Evolutionary conservation across 345 rosid genomes (phyloP).

Genomic region (Schrenkiella parvula): DNA sequence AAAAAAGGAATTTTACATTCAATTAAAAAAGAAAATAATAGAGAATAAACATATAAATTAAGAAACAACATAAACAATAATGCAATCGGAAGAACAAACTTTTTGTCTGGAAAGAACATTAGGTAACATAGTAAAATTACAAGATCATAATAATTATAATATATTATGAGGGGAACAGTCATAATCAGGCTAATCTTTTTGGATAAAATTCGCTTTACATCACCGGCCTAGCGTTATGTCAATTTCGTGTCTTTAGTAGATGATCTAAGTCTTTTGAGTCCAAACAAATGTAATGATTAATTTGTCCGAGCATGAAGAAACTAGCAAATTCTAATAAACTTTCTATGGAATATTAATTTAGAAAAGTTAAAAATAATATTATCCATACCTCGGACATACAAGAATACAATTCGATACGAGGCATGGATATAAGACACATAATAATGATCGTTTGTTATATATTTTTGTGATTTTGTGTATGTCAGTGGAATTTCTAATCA

Average conservation of each 20-base stretch:
- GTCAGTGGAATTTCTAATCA: neutral
- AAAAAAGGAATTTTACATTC: too few relatives aligned
- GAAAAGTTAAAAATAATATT: neutral
- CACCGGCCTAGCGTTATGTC: constrained; percentile 31
- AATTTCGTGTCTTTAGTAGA: neutral
- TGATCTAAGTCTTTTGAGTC: constrained; percentile 9
- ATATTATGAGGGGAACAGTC: neutral
- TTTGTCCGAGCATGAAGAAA: neutral
- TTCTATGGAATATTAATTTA: neutral
- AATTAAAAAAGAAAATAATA: too few relatives aligned
- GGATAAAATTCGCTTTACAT: constrained; percentile 12
- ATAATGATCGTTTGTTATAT: neutral
- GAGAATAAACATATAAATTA: neutral
- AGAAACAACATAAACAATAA: constrained; percentile 27
- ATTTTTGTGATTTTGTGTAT: neutral
- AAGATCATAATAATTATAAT: neutral
- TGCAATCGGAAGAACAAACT: neutral
- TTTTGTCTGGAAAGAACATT: constrained; percentile 8
- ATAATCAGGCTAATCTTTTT: constrained; percentile 16
- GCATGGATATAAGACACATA: neutral
- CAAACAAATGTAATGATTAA: constrained; percentile 6
- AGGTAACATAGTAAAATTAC: constrained; percentile 15
- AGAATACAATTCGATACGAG: neutral
- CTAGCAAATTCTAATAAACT: constrained; percentile 8
- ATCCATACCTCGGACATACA: neutral